Evolutionary conservation across 805 yeast genomes (phyloP), one percentile per base, ranked within the genome.

Genomic region (Kazachstania viticola): DNA sequence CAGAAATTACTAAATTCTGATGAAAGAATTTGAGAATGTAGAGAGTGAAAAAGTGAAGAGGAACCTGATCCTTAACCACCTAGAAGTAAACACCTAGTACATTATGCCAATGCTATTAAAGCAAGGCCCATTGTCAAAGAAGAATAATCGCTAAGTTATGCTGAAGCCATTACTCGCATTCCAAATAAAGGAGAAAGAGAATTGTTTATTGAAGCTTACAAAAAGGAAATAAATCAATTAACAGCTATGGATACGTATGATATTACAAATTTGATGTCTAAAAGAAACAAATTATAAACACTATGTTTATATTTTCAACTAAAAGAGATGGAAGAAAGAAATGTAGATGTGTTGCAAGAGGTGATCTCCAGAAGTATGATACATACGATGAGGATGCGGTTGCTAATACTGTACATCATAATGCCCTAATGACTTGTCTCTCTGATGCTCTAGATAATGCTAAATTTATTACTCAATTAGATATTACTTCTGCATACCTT

Each of bases 261-360:
- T n/a, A n/a, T n/a, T n/a, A n/a, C n/a, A n/a, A n/a, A n/a, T n/a
- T n/a, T 4, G 18, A 26, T 15, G 25, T 32, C 3, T 27, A 26
- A 9, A 29, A 22, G 13, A 14, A 22, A 6, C 31, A 32, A 18
- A 26, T 36, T 14, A 28, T 39, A 3, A 35, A 32, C 30, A 16
- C 43, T 1, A 37, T 36, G 39, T 36, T 38, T 23, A 33, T 37
- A 4, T 40, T 42, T 22, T 36, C 38, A 1, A 34, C 30, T 1
- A 41, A 40, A 27, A 16, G 40, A n/a, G 39, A 36, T 21, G 41
- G 40, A 17, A 32, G 33, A 1, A 28, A 35, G 14, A 42, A 40
- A 34, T 31, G 39, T 17, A 21, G 39, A 21, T 34, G 30, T 12
- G 39, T 35, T 3, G 40, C 40, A 7, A 33, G 40, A 34, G 40